These are phyloP conservation scores for Colletotrichum sp. DNA, from an alignment of 2,329 filamentous ascomycete species.

Conservation along the genomic window DNA sequence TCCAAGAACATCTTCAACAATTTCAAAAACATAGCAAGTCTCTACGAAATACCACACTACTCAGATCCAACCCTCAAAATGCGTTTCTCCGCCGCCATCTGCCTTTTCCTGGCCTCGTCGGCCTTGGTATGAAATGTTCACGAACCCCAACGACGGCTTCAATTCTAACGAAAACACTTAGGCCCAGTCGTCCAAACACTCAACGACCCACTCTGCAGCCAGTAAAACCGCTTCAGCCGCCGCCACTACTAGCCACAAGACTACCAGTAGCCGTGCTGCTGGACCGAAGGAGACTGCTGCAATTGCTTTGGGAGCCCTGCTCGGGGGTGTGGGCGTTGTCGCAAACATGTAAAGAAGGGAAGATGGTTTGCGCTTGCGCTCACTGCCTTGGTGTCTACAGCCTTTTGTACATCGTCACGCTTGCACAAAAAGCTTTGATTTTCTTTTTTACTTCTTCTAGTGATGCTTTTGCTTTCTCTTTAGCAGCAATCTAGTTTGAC, in stretches of 20 bases:
- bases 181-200: not conserved
- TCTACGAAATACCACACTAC: not conserved
- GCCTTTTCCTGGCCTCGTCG: not conserved
- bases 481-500: not conserved
- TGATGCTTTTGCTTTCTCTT: not conserved
- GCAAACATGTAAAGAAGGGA: not conserved
- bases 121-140: not conserved
- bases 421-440: no score
- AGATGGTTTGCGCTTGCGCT: not conserved
- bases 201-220: not conserved
- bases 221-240: not conserved
- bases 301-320: not conserved
- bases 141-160: fast-evolving
- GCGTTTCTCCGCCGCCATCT: not conserved
- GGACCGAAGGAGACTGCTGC: not conserved
- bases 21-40: not conserved
- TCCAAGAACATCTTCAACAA: not conserved
- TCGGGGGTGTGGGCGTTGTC: not conserved
- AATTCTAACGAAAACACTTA: not conserved
- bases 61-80: not conserved
- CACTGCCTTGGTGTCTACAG: not conserved
- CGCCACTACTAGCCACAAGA: not conserved
- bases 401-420: not conserved
- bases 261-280: not conserved
- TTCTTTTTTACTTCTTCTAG: no score